Evolutionary conservation across 2,329 filamentous ascomycete species (phyloP), one percentile per base, ranked within the genome.

Genomic region (Colletotrichum theobromicola): DNA sequence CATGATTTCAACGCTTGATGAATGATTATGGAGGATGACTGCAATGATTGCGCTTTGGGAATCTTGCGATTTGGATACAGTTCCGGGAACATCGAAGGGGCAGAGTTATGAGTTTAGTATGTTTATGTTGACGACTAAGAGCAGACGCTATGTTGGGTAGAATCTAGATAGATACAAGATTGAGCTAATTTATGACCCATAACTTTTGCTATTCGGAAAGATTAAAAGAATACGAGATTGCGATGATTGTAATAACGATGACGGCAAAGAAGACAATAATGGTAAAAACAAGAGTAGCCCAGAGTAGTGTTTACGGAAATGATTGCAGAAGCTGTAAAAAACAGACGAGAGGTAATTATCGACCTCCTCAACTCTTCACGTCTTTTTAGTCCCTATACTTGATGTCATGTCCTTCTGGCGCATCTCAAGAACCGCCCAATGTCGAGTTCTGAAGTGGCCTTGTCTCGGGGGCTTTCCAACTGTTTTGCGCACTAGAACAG

Each of bases 11-110:
- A 65, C 15, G 60, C 8, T n/a, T 46, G 10, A 42, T 10, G 66
- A 74, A 46, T 32, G 16, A 15, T 12, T 37, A 66, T n/a, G 28
- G n/a, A 30, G 34, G 62, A 71, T 46, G 60, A 26, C 21, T 62
- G 4, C 16, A 18, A 35, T n/a, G 55, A 35, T 1, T 46, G 42
- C 18, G 42, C 10, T 46, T 12, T 46, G 12, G 42, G 18, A 46
- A 46, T 21, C 7, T 5, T 46, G 5, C n/a, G 37, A 1, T 46
- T 46, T 46, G 42, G 10, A 46, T 46, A 46, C 9, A 5, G 18
- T n/a, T 4, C 18, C 18, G 18, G 37, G 42, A n/a, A n/a, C n/a
- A n/a, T n/a, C n/a, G n/a, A 46, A 46, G 30, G 7, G 12, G n/a
- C 18, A 18, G 9, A 10, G 13, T 2, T 28, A 30, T 30, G 26